phyloP scores from a whole-genome alignment of 2,329 filamentous ascomycete species.

The Arthroderma sp. region DNA sequence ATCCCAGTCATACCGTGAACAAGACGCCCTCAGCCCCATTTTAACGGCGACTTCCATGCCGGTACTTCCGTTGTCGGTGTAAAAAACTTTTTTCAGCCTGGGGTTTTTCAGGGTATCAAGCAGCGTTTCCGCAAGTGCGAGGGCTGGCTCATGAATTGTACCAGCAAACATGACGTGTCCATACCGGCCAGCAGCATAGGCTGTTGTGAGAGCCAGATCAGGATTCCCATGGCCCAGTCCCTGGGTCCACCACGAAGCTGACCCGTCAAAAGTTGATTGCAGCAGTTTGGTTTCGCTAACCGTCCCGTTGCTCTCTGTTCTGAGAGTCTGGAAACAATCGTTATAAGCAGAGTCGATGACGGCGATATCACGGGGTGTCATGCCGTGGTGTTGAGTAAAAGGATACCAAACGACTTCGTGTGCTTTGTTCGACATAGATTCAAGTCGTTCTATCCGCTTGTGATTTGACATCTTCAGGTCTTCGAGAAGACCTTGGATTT shows the following conservation, averaged over 20 bases:
- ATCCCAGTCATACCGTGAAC: conserved; percentile 53
- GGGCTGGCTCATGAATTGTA: conserved; percentile 63
- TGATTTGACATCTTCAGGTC: conserved; percentile 42
- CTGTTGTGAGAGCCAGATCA: conserved; percentile 56
- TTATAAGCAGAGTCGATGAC: conserved; percentile 70
- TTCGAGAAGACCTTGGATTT: conserved; percentile 36
- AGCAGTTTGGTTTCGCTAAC: conserved; percentile 27
- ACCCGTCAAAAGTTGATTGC: conserved; percentile 63
- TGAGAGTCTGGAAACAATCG: conserved; percentile 59
- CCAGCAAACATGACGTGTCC: conserved; percentile 82
- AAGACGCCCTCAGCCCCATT: conserved; percentile 63
- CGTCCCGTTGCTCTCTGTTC: conserved; percentile 13
- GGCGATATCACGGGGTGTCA: conserved; percentile 50
- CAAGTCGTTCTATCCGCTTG: conserved; percentile 44
- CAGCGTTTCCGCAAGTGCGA: conserved; percentile 54
- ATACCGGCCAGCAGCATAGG: conserved; percentile 70
- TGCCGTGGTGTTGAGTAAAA: conserved; percentile 64
- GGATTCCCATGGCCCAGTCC: conserved; percentile 71
- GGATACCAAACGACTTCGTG: conserved; percentile 66
- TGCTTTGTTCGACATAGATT: conserved; percentile 49
- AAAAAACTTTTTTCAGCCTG: conserved; percentile 60
- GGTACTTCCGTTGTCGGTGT: conserved; percentile 72
- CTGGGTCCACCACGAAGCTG: conserved; percentile 86
- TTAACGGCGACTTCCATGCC: conserved; percentile 75
- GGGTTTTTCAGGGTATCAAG: conserved; percentile 48